Evolutionary conservation across 208 protist genomes (phyloP), one percentile per base, ranked within the genome.

Genomic region (Acanthamoeba lenticulata): DNA sequence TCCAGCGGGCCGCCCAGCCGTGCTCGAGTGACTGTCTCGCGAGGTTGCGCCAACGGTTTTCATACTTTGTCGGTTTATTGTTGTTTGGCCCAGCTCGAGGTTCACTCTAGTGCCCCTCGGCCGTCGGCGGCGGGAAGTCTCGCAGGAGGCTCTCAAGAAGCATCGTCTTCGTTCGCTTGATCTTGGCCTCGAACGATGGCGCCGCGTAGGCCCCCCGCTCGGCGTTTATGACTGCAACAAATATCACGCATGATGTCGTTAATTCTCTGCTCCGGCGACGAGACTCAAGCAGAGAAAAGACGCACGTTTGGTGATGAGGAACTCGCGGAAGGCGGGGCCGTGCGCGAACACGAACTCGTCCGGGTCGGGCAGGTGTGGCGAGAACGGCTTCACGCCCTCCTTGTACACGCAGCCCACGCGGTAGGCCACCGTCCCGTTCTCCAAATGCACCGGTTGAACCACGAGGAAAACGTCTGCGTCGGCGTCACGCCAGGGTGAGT

Each of bases 161-260:
- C 60, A 60, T 17, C 9, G 13, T 72, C 40, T 40, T 27, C 17
- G 89, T 93, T 34, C 89, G 36, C 1, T 45, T n/a, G 13, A 93
- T 72, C 62, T 93, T 93, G 38, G 40, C 29, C 5, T 9, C 62
- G 47, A 93, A 93, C 6, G 44, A n/a, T 2, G 89, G 38, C 40
- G 89, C 89, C 7, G 4, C 17, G 60, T 57, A 93, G 29, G 89
- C 55, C 5, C 57, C 65, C 27, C 89, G 89, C 29, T 93, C 89
- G 27, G 60, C 89, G 29, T 93, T 72, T 6, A 93, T 79, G 5
- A 93, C 89, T 81, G 89, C 4, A 40, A 19, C 15, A 34, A 7
- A 36, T 67, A 24, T 15, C 47, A 47, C 24, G 47, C 5, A 65
- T 57, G 83, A 29, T 15, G 47, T 60, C 15, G 1, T 1, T 2